Percentiles rank a stretch among this genome's conserved stretches.
These are phyloP conservation scores for Chytridium lagenaria DNA, from an alignment of 371 early-diverging fungal genomes.

Conservation along the genomic window DNA sequence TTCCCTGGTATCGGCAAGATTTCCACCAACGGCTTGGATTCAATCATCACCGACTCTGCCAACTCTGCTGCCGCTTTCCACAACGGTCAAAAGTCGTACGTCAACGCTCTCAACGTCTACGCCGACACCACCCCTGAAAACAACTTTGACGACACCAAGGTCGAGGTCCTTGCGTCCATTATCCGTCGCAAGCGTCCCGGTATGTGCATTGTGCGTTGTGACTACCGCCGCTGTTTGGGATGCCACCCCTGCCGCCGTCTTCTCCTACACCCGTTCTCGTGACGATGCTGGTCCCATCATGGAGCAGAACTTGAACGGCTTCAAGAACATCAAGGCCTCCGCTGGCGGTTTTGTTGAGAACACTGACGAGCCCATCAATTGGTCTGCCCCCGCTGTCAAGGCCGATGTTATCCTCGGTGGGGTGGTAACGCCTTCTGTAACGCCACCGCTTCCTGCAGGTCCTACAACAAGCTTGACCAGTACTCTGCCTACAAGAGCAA, in stretches of 20 bases:
- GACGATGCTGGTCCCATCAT: slow-evolving; percentile 60
- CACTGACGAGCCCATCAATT: neutral
- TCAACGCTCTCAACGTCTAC: slow-evolving; percentile 70
- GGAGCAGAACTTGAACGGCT: slow-evolving; percentile 68
- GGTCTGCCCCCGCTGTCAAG: slow-evolving; percentile 49
- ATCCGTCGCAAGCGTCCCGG: slow-evolving; percentile 70
- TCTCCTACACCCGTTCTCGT: slow-evolving; percentile 66
- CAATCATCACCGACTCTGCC: slow-evolving; percentile 77
- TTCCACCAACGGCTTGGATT: slow-evolving; percentile 73
- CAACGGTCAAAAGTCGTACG: slow-evolving; percentile 70
- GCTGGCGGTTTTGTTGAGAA: no score
- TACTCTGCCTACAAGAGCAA: slow-evolving; percentile 56
- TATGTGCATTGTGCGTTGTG: slow-evolving; percentile 74
- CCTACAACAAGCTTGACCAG: slow-evolving; percentile 63
- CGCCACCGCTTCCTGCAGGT: slow-evolving; percentile 44
- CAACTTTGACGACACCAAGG: slow-evolving; percentile 45
- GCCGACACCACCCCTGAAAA: slow-evolving; percentile 42
- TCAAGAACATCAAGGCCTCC: neutral
- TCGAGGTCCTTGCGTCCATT: slow-evolving; percentile 69
- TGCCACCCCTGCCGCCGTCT: slow-evolving; percentile 77
- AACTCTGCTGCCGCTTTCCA: slow-evolving; percentile 76
- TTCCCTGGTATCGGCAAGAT: slow-evolving; percentile 71
- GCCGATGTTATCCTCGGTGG: slow-evolving; percentile 74
- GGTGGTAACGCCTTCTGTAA: slow-evolving; percentile 39
- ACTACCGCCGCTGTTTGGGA: slow-evolving; percentile 73